These are phyloP conservation scores for Mollisiaceae sp. DNA, from an alignment of 2,329 filamentous ascomycete genomes.

Conservation along the genomic window DNA sequence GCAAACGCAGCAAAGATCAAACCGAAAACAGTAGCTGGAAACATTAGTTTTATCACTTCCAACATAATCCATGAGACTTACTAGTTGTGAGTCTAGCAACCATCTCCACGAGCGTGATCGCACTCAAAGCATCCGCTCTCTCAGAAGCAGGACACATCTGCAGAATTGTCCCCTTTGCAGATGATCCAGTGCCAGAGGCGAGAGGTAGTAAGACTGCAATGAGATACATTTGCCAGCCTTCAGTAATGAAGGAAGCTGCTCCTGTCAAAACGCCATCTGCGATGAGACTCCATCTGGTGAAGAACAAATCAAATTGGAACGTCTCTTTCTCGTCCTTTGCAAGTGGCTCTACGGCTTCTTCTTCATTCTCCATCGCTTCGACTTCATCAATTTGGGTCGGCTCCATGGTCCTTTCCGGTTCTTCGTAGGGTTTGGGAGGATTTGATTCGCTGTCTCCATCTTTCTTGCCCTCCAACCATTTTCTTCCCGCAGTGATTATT, in stretches of 20 bases:
- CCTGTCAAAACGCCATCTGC: constrained; percentile 69
- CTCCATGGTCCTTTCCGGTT: constrained; percentile 39
- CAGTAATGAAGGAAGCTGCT: constrained; percentile 63
- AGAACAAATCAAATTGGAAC: constrained; percentile 69
- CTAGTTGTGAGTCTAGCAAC: constrained; percentile 62
- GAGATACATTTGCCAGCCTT: constrained; percentile 72
- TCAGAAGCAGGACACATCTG: constrained; percentile 69
- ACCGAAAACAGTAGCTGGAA: constrained; percentile 64
- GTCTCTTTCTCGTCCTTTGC: constrained; percentile 36
- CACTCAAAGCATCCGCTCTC: constrained; percentile 69
- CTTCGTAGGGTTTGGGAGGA: not conserved
- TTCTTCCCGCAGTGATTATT: constrained; percentile 49
- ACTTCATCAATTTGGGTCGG: constrained; percentile 22
- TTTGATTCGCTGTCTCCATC: constrained; percentile 3
- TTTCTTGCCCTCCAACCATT: constrained; percentile 38
- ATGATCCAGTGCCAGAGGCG: constrained; percentile 70
- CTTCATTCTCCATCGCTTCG: constrained; percentile 23
- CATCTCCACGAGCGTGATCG: constrained; percentile 73
- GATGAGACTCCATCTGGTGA: constrained; percentile 68
- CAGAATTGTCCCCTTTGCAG: constrained; percentile 75
- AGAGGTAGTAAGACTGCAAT: constrained; percentile 69
- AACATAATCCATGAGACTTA: constrained; percentile 14
- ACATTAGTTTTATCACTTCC: not conserved
- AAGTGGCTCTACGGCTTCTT: constrained; percentile 23
- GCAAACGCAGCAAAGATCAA: constrained; percentile 69